phyloP scores from a whole-genome alignment of 805 yeast genomes.

The Ogataea paraovalis region DNA sequence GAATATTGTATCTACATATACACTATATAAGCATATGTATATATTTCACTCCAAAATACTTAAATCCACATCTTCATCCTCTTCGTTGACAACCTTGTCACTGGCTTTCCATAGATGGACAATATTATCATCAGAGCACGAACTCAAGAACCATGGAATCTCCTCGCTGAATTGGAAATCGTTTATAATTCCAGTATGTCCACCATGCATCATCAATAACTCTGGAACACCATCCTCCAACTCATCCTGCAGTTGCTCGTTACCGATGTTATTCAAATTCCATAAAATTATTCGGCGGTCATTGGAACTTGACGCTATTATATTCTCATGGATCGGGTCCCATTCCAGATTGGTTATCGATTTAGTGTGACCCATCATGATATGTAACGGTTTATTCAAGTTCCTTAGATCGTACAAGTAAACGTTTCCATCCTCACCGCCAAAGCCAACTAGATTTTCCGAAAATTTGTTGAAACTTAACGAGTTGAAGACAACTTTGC shows the following conservation, averaged over 20 bases:
- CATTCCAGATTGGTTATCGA: conserved; percentile 71
- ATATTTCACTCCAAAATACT: conserved; percentile 11
- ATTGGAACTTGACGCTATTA: conserved; percentile 70
- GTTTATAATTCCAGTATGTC: conserved; percentile 74
- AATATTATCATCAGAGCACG: conserved; percentile 58
- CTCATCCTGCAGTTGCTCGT: conserved; percentile 81
- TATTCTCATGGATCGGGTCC: conserved; percentile 73
- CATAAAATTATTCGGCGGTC: conserved; percentile 78
- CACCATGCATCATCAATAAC: conserved; percentile 87
- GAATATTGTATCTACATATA: no score
- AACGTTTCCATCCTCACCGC: conserved; percentile 64
- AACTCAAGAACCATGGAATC: conserved; percentile 73
- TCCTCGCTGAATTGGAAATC: conserved; percentile 69
- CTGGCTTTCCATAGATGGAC: conserved; percentile 56
- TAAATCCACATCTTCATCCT: conserved; percentile 13
- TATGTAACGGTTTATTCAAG: conserved; percentile 45
- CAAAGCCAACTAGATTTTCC: conserved; percentile 57
- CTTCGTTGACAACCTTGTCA: conserved; percentile 29
- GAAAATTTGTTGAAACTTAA: conserved; percentile 64
- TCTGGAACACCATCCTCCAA: conserved; percentile 91
- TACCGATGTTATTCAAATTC: conserved; percentile 78
- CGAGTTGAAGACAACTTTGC: conserved; percentile 49
- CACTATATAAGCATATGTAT: neutral
- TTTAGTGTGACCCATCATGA: conserved; percentile 78
- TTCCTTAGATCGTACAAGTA: conserved; percentile 60